Conservation (phyloP, 2,329 filamentous ascomycete genomes). For the Apiospora rasikravindrae region DNA sequence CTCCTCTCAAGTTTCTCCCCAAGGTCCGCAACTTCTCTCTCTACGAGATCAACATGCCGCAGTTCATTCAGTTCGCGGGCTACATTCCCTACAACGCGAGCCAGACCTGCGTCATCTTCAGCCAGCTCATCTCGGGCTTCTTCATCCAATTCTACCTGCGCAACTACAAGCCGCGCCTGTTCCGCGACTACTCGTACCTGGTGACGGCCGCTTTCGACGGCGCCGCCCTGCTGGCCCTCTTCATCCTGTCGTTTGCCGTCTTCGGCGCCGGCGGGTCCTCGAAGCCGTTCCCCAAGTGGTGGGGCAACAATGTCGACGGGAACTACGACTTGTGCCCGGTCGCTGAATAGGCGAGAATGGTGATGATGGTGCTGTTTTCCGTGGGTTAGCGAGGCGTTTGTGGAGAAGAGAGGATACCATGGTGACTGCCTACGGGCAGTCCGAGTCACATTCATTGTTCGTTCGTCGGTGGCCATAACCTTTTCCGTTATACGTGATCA, state of each 20-base stretch:
- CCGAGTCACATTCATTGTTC: background rate
- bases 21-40: constrained; percentile 49
- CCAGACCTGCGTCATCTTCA: constrained; percentile 60
- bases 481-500: background rate
- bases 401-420: background rate
- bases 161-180: constrained; percentile 56
- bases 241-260: constrained; percentile 61
- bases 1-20: constrained; percentile 48
- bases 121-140: constrained; percentile 50
- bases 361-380: background rate
- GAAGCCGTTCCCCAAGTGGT: constrained; percentile 56
- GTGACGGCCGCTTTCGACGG: constrained; percentile 60
- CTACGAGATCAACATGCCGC: constrained; percentile 55
- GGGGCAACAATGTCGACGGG: constrained; percentile 57
- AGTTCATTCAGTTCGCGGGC: constrained; percentile 60
- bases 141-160: constrained; percentile 58
- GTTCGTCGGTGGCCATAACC: background rate
- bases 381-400: constrained; percentile 3
- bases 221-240: constrained; percentile 52
- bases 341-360: constrained; percentile 32
- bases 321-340: constrained; percentile 55
- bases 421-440: background rate
- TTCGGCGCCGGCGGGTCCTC: constrained; percentile 55
- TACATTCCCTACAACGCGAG: constrained; percentile 60
- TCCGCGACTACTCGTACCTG: constrained; percentile 59